Conservation (phyloP, 106 monocot genomes). For the Hemerocallis citrina region DNA sequence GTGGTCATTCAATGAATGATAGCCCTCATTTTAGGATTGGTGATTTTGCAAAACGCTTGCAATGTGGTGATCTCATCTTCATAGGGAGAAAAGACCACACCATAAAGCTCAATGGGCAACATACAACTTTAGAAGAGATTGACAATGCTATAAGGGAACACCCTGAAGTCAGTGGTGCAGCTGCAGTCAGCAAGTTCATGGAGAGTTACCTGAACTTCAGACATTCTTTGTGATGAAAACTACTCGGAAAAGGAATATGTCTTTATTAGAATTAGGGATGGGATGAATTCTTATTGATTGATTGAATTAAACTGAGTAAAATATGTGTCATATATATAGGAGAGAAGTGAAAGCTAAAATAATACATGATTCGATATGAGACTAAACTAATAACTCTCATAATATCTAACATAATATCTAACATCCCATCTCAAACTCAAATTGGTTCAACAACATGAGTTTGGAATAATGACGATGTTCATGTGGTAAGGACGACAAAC, state of each 20-base stretch:
- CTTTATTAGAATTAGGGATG: too few relatives aligned
- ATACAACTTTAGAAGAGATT: slow-evolving; percentile 70
- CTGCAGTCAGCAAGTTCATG: slow-evolving; percentile 33
- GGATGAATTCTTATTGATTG: too few relatives aligned
- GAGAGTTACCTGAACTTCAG: slow-evolving; percentile 18
- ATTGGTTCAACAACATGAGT: too few relatives aligned
- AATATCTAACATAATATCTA: too few relatives aligned
- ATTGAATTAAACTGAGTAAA: too few relatives aligned
- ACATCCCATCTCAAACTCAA: too few relatives aligned
- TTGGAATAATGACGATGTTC: too few relatives aligned
- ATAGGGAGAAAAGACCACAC: slow-evolving; percentile 73
- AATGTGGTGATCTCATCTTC: slow-evolving; percentile 62
- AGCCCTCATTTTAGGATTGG: slow-evolving; percentile 55
- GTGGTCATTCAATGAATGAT: slow-evolving; percentile 6
- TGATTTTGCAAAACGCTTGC: slow-evolving; percentile 66
- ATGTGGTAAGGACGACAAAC: too few relatives aligned
- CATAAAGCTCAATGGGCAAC: slow-evolving; percentile 81
- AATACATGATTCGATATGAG: too few relatives aligned
- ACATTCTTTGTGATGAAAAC: slow-evolving; percentile 51
- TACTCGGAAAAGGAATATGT: neutral
- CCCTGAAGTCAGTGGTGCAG: slow-evolving; percentile 61
- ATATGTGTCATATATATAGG: too few relatives aligned
- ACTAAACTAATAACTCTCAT: too few relatives aligned
- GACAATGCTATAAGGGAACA: slow-evolving; percentile 61
- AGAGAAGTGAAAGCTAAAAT: too few relatives aligned